A percentile compares a stretch with the other conserved stretches of the same genome.
Conservation (phyloP, 2,329 filamentous ascomycete species). For the Phialemonium atrogriseum region DNA sequence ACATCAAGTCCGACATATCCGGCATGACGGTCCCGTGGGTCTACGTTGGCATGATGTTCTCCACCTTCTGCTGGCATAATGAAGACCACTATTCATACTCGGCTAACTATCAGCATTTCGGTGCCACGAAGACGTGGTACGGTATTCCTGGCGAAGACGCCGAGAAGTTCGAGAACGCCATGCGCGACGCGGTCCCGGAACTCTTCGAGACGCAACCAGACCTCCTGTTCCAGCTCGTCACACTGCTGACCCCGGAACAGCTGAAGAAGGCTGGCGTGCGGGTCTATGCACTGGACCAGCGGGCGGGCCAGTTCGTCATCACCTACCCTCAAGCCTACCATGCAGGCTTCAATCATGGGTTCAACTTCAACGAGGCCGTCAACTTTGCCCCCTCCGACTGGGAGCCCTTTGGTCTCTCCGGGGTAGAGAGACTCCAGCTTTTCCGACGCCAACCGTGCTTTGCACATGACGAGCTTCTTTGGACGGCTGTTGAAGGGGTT, state of each 20-base stretch:
- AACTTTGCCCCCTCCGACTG: conserved; percentile 95
- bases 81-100: conserved; percentile 98
- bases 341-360: conserved; percentile 95
- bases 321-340: conserved; percentile 97
- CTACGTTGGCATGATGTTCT: conserved; percentile 99
- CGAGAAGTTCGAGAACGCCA: conserved; percentile 89
- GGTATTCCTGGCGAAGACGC: conserved; percentile 91
- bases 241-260: conserved; percentile 85
- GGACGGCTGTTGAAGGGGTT: conserved; percentile 79
- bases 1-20: conserved; percentile 97
- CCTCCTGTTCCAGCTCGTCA: conserved; percentile 94
- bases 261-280: conserved; percentile 86
- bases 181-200: conserved; percentile 91
- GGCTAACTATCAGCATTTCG: conserved; percentile 96
- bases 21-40: conserved; percentile 99
- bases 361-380: conserved; percentile 98
- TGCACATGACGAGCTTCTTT: conserved; percentile 88
- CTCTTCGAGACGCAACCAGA: conserved; percentile 96
- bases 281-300: conserved; percentile 91
- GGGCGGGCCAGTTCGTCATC: conserved; percentile 90
- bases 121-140: conserved; percentile 98
- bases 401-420: conserved; percentile 84
- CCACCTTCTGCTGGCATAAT: conserved; percentile 98
- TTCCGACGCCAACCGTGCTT: conserved; percentile 94
- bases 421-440: conserved; percentile 76